Evolutionary conservation across 2,329 filamentous ascomycete species (phyloP), one percentile per base, ranked within the genome.

Genomic region (Chrysoporthe deuterocubensis): DNA sequence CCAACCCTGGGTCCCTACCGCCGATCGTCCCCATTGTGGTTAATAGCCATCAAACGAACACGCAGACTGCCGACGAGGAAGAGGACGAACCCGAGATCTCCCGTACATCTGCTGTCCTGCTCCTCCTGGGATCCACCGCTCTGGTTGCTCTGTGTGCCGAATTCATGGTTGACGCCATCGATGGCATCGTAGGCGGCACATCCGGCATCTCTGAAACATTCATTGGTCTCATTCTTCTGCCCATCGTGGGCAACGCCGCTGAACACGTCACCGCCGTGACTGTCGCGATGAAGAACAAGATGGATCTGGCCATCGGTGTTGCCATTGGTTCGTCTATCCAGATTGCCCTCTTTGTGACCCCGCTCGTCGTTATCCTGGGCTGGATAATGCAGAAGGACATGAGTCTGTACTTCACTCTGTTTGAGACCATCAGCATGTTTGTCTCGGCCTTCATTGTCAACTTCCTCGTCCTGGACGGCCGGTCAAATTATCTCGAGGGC

Each of bases 361-460:
- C 90, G 0, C 80, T 92, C 21, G 84, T 92, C 43, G 90, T 92
- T 43, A 87, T 92, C 34, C 81, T 92, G 26, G 90, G 89, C n/a
- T 92, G 90, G 90, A 85, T 84, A 69, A 85, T 92, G 77, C 79
- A 84, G 69, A 86, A 85, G 69, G 83, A 89, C n/a, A 92, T 92
- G 89, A 87, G 90, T 40, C 84, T 96, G 44, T 94, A 95, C 81
- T 96, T 96, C 78, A 93, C 93, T 69, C 85, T 93, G 61, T 97
- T 96, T 78, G 93, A 96, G 84, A 96, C 93, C 0, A 91, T 96
- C 32, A 92, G 91, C 67, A 86, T 96, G 74, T 96, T 96, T 78
- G 88, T 95, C 63, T 92, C 89, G 63, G 90, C 93, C 8, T 89
- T 96, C 71, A 93, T 96, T 71, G 92, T 95, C 79, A 96, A 95